phyloP scores from a whole-genome alignment of 2,329 filamentous ascomycete species.

The Penicillium sp. region DNA sequence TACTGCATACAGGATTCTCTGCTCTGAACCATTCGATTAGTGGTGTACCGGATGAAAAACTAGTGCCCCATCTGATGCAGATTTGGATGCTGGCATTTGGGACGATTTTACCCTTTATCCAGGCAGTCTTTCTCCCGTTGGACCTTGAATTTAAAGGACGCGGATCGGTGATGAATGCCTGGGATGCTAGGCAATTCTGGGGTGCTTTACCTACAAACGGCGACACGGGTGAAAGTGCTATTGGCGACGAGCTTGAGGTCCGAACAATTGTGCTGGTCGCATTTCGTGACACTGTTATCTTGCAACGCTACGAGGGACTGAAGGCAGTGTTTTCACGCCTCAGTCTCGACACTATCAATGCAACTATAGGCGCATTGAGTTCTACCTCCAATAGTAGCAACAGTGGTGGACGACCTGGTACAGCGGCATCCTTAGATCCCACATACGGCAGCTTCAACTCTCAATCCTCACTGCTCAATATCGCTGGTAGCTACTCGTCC shows the following conservation, averaged over 20 bases:
- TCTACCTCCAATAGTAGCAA: conserved; percentile 41
- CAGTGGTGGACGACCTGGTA: conserved; percentile 60
- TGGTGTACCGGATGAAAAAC: conserved; percentile 73
- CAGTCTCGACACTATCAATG: conserved; percentile 72
- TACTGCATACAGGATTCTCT: conserved; percentile 69
- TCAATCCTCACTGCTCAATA: conserved; percentile 72
- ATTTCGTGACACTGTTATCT: conserved; percentile 83
- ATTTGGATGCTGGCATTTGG: conserved; percentile 94
- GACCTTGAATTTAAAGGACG: conserved; percentile 89
- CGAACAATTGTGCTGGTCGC: conserved; percentile 82
- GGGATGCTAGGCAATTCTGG: conserved; percentile 89
- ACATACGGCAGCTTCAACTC: conserved; percentile 75
- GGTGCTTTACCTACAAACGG: conserved; percentile 59
- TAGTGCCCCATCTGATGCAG: conserved; percentile 88
- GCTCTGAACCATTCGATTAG: conserved; percentile 80
- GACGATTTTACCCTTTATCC: conserved; percentile 84
- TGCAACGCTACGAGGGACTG: conserved; percentile 82
- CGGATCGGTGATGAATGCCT: conserved; percentile 70
- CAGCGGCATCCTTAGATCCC: conserved; percentile 70
- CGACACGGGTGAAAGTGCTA: conserved; percentile 32
- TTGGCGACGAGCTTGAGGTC: conserved; percentile 69
- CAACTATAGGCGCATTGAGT: conserved; percentile 42
- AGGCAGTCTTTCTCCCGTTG: conserved; percentile 88
- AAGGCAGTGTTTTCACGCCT: conserved; percentile 88
- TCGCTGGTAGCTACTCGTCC: conserved; percentile 52